phyloP scores from a whole-genome alignment of 139 green algal genomes.

The Picochlorum costavermella region DNA sequence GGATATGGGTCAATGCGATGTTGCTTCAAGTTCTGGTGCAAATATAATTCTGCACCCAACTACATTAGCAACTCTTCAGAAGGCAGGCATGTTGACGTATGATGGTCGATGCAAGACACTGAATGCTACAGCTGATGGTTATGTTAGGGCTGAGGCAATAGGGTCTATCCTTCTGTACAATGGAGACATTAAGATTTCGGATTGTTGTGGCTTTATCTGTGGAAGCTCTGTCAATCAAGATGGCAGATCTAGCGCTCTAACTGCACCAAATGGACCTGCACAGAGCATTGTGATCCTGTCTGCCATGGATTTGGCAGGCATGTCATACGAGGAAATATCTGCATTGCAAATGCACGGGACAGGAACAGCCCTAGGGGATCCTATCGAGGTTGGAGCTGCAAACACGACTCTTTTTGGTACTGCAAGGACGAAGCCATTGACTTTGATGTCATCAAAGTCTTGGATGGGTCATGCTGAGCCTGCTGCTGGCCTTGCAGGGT shows the following conservation, averaged over 20 bases:
- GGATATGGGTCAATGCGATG: slow-evolving; percentile 11
- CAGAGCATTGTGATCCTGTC: slow-evolving; percentile 37
- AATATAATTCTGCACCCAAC: slow-evolving; percentile 34
- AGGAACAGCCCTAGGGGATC: slow-evolving; percentile 79
- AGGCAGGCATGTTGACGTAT: slow-evolving; percentile 28
- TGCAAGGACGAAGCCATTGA: slow-evolving; percentile 18
- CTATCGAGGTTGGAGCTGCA: slow-evolving; percentile 73
- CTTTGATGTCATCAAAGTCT: slow-evolving; percentile 59
- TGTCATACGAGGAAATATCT: slow-evolving; percentile 10
- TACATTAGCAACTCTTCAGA: slow-evolving; percentile 35
- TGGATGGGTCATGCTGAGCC: slow-evolving; percentile 70
- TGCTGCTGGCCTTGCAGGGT: slow-evolving; percentile 53
- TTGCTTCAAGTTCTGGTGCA: slow-evolving; percentile 25
- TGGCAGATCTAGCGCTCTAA: slow-evolving; percentile 44
- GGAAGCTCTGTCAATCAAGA: slow-evolving; percentile 48
- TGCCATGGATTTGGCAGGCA: slow-evolving; percentile 22
- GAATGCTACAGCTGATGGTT: slow-evolving; percentile 43
- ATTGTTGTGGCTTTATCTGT: slow-evolving; percentile 15
- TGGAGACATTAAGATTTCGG: neutral
- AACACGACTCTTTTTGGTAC: slow-evolving; percentile 7
- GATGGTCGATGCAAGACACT: slow-evolving; percentile 52
- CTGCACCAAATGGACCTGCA: slow-evolving; percentile 50
- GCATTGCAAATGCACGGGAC: slow-evolving; percentile 66
- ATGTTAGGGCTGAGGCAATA: slow-evolving; percentile 48
- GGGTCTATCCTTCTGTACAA: slow-evolving; percentile 31